A percentile compares a stretch with the other conserved stretches of the same genome.
Evolutionary conservation across 2,329 filamentous ascomycete genomes (phyloP).

Genomic region (Aspergillus quadrilineatus): DNA sequence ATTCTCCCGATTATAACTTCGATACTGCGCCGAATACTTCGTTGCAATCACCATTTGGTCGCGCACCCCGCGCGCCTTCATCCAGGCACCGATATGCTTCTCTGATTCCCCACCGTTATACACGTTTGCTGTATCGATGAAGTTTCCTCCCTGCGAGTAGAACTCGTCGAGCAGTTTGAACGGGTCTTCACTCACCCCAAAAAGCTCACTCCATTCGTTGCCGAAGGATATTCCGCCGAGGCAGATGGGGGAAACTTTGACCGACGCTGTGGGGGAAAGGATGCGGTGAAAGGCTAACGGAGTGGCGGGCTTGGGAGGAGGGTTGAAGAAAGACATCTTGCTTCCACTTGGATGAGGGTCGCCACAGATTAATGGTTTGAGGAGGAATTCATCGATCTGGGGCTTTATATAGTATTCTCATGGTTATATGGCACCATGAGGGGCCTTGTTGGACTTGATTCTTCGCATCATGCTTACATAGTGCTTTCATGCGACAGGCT

Average conservation of each 20-base stretch:
- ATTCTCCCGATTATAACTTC: constrained; percentile 39
- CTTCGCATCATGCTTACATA: too few relatives aligned
- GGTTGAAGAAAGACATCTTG: constrained; percentile 6
- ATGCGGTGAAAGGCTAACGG: background rate
- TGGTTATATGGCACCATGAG: too few relatives aligned
- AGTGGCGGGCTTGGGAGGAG: background rate
- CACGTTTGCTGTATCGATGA: constrained; percentile 42
- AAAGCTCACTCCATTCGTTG: constrained; percentile 7
- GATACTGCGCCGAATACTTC: constrained; percentile 25
- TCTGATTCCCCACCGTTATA: constrained; percentile 53
- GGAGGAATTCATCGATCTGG: background rate
- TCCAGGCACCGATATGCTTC: constrained; percentile 54
- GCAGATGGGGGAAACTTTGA: constrained; percentile 5
- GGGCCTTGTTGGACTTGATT: too few relatives aligned
- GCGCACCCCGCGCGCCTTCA: constrained; percentile 45
- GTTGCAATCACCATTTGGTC: constrained; percentile 49
- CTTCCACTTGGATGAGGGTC: background rate
- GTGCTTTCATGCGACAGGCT: too few relatives aligned
- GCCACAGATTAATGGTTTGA: background rate
- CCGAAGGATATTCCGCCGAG: constrained; percentile 3
- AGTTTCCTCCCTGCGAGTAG: background rate
- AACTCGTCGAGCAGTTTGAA: constrained; percentile 2
- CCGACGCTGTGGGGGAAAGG: constrained; percentile 4
- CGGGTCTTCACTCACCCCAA: constrained; percentile 1
- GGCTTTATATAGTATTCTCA: background rate